Evolutionary conservation across 2,329 filamentous ascomycete genomes (phyloP).

Genomic region (Plectosphaerella plurivora): DNA sequence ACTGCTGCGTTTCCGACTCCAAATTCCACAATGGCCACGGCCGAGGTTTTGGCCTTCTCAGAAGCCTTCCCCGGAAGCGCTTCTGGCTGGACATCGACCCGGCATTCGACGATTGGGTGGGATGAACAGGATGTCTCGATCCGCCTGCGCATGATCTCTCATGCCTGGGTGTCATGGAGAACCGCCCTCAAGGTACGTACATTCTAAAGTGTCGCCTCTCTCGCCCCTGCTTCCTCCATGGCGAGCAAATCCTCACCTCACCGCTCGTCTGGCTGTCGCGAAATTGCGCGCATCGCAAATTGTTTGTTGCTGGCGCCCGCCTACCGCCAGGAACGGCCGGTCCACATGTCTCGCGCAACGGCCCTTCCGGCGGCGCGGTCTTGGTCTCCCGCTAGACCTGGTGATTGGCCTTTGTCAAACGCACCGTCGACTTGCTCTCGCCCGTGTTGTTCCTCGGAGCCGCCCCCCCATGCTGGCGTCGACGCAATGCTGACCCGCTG

Average conservation of each 20-base stretch:
- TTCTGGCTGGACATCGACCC: conserved; percentile 30
- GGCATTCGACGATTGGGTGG: conserved; percentile 28
- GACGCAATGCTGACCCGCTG: conserved; percentile 8
- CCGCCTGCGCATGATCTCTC: conserved; percentile 23
- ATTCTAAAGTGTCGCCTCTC: background rate
- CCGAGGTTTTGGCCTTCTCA: conserved; percentile 39
- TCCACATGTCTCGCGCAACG: conserved; percentile 3
- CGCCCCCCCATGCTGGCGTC: background rate
- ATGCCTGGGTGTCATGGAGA: conserved; percentile 23
- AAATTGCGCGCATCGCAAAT: conserved; percentile 4
- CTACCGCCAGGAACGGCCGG: no score
- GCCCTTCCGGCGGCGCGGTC: background rate
- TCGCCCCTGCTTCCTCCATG: background rate
- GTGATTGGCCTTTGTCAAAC: background rate
- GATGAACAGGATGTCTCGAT: conserved; percentile 20
- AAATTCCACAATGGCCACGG: conserved; percentile 51
- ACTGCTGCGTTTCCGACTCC: conserved; percentile 35
- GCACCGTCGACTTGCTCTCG: background rate
- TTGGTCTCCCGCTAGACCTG: background rate
- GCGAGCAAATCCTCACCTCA: background rate
- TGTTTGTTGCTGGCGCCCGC: no score
- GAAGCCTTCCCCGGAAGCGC: conserved; percentile 35
- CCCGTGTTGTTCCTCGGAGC: no score
- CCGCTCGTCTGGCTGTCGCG: background rate
- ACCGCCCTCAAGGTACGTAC: conserved; percentile 16